phyloP scores from a whole-genome alignment of 228 moss, liverwort and hornwort genomes.

The Sphagnum magellanicum region DNA sequence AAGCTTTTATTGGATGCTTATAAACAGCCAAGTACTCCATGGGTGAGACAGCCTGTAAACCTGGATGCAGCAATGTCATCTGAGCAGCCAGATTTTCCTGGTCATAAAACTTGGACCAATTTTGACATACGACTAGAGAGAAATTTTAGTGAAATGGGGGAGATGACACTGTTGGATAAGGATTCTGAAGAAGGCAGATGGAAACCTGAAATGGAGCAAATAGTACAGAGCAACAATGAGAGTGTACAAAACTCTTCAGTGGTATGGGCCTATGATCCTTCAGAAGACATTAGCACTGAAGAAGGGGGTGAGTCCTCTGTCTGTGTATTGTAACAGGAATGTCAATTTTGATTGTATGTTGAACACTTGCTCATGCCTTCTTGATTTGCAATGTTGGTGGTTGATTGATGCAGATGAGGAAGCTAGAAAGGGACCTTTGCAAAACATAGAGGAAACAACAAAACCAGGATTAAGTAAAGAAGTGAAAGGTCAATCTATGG shows the following conservation, averaged over 20 bases:
- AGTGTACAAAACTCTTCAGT: no score
- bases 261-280: no score
- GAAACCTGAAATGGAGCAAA: background rate
- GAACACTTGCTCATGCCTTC: background rate
- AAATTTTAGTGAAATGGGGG: background rate
- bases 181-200: background rate
- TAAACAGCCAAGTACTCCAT: conserved; percentile 6
- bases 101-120: background rate
- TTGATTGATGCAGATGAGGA: background rate
- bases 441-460: background rate
- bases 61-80: background rate
- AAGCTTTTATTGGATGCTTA: conserved; percentile 2
- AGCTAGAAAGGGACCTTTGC: background rate
- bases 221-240: background rate
- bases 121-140: background rate
- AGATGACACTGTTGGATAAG: background rate
- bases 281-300: background rate
- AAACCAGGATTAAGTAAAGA: background rate
- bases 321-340: background rate
- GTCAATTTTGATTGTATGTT: background rate
- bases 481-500: no score
- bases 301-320: background rate
- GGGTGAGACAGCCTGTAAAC: background rate
- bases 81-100: background rate
- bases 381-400: background rate